Base-by-base conservation (phyloP, 2,329 filamentous ascomycete species). In the Aspergillus pseudoviridinutans region DNA sequence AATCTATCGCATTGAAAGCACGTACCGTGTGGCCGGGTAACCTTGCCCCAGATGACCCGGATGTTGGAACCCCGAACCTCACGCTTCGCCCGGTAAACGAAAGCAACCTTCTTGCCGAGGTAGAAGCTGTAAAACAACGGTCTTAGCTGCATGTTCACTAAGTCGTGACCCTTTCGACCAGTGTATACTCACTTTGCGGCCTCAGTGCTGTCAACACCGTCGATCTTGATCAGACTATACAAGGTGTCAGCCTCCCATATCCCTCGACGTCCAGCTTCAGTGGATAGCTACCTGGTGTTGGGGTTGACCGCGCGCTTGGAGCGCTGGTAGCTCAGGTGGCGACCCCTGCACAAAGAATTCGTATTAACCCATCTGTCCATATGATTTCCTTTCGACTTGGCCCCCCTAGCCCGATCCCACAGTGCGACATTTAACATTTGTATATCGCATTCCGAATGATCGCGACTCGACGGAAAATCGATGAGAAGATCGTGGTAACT, bases 11-110 rank as follows among this genome's bases (percentile, higher is more conserved):
- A 5, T 47, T 51, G 51, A 60, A 28, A 27, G 51, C 51, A 78
- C 81, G 72, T 90, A 93, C 90, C 93, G 83, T 97, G 93, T 78
- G 92, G 88, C 77, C 92, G 85, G 78, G 91, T 96, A 78, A 97
- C 89, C 86, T 96, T 97, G 84, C 93, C 93, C 92, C 92, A 97
- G 84, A 97, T 97, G 72, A 97, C 89, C 77, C 93, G 88, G 83
- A 97, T 95, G 89, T 97, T 97, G 79, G 92, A 93, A 78, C 94
- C 94, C 75, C 93, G 90, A 76, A 96, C 86, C 85, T 96, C 91
- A 82, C 88, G 92, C 82, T 91, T 88, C 72, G 88, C 93, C 77
- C 92, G 91, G 87, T 97, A 99, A 81, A 99, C 92, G 81, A 92
- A 99, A 79, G 94, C 94, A 79, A 97, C 87, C 84, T 92, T 92